These are phyloP conservation scores for Abrus precatorius DNA, from an alignment of 306 rosid genomes.

Conservation along the genomic window DNA sequence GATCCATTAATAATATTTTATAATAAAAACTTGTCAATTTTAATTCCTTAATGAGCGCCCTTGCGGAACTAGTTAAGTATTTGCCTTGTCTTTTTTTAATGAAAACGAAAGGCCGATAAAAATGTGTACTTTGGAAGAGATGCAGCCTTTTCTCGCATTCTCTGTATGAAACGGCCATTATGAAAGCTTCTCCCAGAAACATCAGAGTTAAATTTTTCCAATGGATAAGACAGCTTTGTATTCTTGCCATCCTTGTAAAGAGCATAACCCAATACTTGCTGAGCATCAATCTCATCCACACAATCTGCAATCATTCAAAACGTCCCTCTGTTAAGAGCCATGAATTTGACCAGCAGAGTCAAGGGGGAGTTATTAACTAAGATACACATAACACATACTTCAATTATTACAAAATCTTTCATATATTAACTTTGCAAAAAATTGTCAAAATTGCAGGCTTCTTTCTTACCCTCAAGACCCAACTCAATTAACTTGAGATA, in stretches of 20 bases:
- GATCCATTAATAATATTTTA: no score
- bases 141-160: slow-evolving; percentile 62
- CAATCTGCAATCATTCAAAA: slow-evolving; percentile 66
- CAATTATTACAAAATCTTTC: slow-evolving; percentile 2
- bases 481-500: slow-evolving; percentile 80
- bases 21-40: no score
- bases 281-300: slow-evolving; percentile 81
- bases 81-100: not conserved
- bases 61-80: no score
- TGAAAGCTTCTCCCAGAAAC: slow-evolving; percentile 71
- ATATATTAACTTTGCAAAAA: not conserved
- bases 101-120: not conserved
- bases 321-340: not conserved
- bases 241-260: slow-evolving; percentile 66
- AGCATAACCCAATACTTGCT: slow-evolving; percentile 80
- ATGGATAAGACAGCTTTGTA: slow-evolving; percentile 59
- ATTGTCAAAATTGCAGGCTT: not conserved
- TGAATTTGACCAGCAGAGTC: slow-evolving; percentile 20
- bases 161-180: slow-evolving; percentile 68
- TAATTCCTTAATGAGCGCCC: no score
- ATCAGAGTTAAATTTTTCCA: slow-evolving; percentile 53
- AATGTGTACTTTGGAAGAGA: slow-evolving; percentile 55
- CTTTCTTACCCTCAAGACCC: slow-evolving; percentile 75
- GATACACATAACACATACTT: not conserved
- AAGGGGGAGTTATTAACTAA: not conserved